Evolutionary conservation across 2,329 filamentous ascomycete species (phyloP).

Genomic region (Ceratocystis diversiconidia): DNA sequence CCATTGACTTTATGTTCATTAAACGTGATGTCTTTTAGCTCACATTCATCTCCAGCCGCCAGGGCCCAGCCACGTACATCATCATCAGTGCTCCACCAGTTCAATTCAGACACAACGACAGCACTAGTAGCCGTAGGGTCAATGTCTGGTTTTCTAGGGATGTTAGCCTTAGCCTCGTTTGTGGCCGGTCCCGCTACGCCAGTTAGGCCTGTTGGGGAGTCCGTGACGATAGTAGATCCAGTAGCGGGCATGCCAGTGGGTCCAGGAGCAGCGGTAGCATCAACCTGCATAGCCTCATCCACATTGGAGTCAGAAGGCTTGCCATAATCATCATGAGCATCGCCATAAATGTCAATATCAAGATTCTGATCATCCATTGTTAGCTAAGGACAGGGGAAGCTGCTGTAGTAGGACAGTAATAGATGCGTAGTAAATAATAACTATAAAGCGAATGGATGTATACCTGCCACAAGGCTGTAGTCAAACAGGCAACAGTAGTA

Average conservation of each 20-base stretch:
- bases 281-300: conserved; percentile 13
- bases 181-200: conserved; percentile 23
- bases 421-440: background rate
- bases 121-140: conserved; percentile 46
- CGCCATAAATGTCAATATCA: conserved; percentile 60
- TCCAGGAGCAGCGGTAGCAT: background rate
- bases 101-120: conserved; percentile 74
- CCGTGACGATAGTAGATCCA: conserved; percentile 17
- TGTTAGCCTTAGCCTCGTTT: conserved; percentile 28
- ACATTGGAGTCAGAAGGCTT: conserved; percentile 16
- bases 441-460: background rate
- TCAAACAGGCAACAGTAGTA: background rate
- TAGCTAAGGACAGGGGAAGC: background rate
- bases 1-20: conserved; percentile 98
- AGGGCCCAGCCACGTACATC: conserved; percentile 79
- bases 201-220: conserved; percentile 24
- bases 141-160: conserved; percentile 28
- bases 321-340: conserved; percentile 31
- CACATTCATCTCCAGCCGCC: conserved; percentile 64
- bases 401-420: too few species aligned
- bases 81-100: conserved; percentile 96
- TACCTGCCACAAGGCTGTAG: background rate
- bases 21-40: conserved; percentile 86
- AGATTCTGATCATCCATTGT: conserved; percentile 56
- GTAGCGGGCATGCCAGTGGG: background rate